Evolutionary conservation across 352 stramenopile genomes (phyloP).

Genomic region (Poterioochromonas sp.): DNA sequence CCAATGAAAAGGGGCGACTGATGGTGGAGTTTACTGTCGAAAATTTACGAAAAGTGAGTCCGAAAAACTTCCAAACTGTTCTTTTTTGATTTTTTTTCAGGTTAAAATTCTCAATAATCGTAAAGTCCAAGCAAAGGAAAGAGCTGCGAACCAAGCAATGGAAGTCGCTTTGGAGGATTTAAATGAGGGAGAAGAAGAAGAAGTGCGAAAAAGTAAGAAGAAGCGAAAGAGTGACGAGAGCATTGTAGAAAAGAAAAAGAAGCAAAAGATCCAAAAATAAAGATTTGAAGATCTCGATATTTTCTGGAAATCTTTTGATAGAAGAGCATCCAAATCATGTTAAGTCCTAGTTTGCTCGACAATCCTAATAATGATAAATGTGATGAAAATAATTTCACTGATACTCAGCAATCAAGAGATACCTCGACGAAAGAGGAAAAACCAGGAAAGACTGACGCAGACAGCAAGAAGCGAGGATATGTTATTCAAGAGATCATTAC

Average conservation of each 20-base stretch:
- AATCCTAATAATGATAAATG: no score
- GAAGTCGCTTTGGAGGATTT: background rate
- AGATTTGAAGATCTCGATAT: background rate
- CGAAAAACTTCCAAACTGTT: background rate
- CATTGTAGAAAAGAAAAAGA: background rate
- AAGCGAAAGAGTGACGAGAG: background rate
- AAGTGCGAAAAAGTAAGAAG: background rate
- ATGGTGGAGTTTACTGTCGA: slow-evolving; percentile 21
- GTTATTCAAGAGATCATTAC: slow-evolving; percentile 28
- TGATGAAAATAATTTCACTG: no score
- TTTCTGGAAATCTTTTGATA: no score
- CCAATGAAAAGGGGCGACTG: background rate
- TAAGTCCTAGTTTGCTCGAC: no score
- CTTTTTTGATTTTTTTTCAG: background rate
- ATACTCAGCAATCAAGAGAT: no score
- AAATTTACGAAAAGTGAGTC: background rate
- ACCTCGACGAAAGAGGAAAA: background rate
- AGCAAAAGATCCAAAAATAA: background rate
- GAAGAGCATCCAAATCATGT: no score
- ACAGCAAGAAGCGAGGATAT: slow-evolving; percentile 9
- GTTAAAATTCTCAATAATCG: background rate
- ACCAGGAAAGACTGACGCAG: background rate
- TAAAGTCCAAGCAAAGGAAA: background rate
- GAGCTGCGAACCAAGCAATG: background rate
- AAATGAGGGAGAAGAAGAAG: background rate